Base-by-base conservation (phyloP, 1,139 yeast species). In the Zygosaccharomyces pseudobailii region DNA sequence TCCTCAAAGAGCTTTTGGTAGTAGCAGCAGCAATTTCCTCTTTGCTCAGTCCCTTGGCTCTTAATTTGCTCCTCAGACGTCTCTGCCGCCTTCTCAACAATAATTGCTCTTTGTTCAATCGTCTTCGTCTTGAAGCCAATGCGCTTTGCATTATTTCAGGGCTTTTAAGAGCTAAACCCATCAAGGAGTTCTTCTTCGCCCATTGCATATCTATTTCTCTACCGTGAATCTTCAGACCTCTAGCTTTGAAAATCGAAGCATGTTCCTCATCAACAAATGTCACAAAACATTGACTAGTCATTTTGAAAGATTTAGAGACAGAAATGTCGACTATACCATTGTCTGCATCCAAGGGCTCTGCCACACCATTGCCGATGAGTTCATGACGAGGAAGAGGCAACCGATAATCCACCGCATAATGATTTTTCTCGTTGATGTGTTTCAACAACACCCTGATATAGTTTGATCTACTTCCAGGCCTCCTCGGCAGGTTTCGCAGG, bases 281-380 rank as follows among this genome's bases (percentile, higher is more conserved):
- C 5, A 92, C 74, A 65, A 89, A 92, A 1, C 96, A 96, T 65
- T 89, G 97, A 2, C 96, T 96, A 48, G 82, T 74, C 76, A 86
- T 73, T 49, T 73, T 75, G 24, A 34, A 19, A 6, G 55, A 45
- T 6, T 50, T 48, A 4, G 63, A 55, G 22, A 52, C 36, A 6
- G 61, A 55, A n/a, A 61, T 50, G 4, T 50, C 45, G n/a, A 58
- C 37, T 7, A 61, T 54, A 24, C 55, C 54, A 30, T 48, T 42
- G 10, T 35, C 37, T 5, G 49, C 49, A 47, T 63, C 66, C 25
- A 62, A 38, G 8, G 46, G 21, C 13, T 37, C 35, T 9, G 43
- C 28, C 9, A 32, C 28, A 5, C 34, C 30, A n/a, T 35, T 39
- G n/a, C 43, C 32, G 4, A 43, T 10, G 41, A 41, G 28, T 38